These are phyloP conservation scores for Amesomyces nigricolor DNA, from an alignment of 2,329 filamentous ascomycete species.

Conservation along the genomic window DNA sequence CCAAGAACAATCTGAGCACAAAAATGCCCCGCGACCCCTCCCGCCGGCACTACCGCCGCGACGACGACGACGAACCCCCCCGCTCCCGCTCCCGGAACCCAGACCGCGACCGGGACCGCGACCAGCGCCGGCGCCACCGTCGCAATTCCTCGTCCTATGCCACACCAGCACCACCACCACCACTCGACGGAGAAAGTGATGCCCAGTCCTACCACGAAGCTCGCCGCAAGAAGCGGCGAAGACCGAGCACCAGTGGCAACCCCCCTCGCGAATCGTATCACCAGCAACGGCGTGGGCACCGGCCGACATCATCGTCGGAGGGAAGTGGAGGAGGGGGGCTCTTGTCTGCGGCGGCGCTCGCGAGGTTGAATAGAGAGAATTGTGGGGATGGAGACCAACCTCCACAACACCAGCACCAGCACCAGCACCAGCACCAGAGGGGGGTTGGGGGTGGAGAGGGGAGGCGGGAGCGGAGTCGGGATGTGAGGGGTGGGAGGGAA, in stretches of 20 bases:
- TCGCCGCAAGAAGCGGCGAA: constrained; percentile 9
- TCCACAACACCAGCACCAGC: too few species aligned
- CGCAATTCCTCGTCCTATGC: constrained; percentile 9
- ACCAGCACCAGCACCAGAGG: too few species aligned
- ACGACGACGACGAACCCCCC: constrained; percentile 6
- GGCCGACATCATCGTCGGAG: neutral
- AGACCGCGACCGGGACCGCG: too few species aligned
- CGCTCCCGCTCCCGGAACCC: constrained; percentile 3
- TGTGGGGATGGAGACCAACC: neutral
- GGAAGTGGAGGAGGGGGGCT: neutral
- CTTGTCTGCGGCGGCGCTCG: constrained; percentile 19
- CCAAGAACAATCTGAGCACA: neutral
- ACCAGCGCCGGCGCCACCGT: constrained; percentile 12
- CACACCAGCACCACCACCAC: neutral
- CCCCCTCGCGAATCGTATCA: too few species aligned
- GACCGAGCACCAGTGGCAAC: neutral
- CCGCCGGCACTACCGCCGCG: constrained; percentile 5
- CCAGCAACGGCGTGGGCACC: neutral
- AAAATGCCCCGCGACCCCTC: constrained; percentile 22
- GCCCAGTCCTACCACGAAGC: neutral
- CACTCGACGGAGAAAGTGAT: neutral
- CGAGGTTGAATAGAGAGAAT: constrained; percentile 17
- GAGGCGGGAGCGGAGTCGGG: constrained; percentile 11
- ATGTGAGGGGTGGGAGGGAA: constrained; percentile 1
- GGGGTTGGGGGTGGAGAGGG: neutral